A percentile compares a stretch with the other conserved stretches of the same genome.
Conservation (phyloP, 1,139 yeast species). For the Torulaspora pretoriensis region DNA sequence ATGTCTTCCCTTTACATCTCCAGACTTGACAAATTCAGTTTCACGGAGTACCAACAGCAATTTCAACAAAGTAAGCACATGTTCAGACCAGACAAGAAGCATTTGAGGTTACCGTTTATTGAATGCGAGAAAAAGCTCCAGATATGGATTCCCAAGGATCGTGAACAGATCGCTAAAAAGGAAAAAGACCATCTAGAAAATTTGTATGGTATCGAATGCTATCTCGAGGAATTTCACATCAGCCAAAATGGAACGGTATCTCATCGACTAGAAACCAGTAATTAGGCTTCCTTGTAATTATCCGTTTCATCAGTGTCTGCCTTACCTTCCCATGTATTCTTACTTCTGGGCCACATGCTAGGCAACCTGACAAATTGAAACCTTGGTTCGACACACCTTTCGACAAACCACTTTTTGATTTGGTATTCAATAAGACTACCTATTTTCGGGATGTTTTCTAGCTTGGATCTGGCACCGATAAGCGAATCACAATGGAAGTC, state of each 20-base stretch:
- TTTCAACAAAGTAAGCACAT: not conserved
- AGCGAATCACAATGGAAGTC: constrained; percentile 83
- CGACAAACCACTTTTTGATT: constrained; percentile 84
- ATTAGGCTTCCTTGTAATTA: constrained; percentile 5
- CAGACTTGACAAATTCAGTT: constrained; percentile 7
- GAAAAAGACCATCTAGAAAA: constrained; percentile 17
- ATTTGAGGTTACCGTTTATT: constrained; percentile 13
- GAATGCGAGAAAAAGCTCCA: constrained; percentile 11
- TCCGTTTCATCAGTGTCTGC: constrained; percentile 13
- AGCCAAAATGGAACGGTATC: constrained; percentile 6
- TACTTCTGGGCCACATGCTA: constrained; percentile 83
- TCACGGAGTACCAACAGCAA: not conserved
- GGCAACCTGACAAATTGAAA: constrained; percentile 83
- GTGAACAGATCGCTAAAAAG: constrained; percentile 29
- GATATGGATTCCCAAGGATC: constrained; percentile 42
- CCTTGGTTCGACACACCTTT: constrained; percentile 89
- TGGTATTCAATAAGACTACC: constrained; percentile 78
- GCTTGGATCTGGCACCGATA: constrained; percentile 87
- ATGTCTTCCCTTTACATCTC: constrained; percentile 31
- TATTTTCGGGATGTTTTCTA: constrained; percentile 90
- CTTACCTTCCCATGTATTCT: constrained; percentile 54
- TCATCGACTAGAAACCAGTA: not conserved
- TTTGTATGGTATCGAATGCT: not conserved
- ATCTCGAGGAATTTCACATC: constrained; percentile 1
- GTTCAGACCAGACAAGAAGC: not conserved